These are phyloP conservation scores for Heliamphora exappendiculata DNA, from an alignment of 148 eudicot species.

Conservation along the genomic window DNA sequence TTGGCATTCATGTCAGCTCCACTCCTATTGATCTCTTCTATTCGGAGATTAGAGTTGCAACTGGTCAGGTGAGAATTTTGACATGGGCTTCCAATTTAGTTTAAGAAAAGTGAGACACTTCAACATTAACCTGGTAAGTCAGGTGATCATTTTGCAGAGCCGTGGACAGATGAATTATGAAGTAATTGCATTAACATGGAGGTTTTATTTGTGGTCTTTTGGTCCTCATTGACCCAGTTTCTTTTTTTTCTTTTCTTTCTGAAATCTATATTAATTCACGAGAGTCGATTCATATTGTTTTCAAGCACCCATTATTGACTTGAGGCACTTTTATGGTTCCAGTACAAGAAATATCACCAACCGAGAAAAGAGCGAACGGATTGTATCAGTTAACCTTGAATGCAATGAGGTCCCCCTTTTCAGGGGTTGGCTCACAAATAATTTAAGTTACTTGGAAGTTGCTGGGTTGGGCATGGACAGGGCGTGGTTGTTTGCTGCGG, in stretches of 20 bases:
- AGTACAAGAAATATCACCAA: conserved; percentile 57
- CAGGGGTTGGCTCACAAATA: no score
- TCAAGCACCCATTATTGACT: background rate
- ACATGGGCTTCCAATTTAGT: background rate
- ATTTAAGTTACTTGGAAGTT: no score
- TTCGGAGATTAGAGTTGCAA: conserved; percentile 48
- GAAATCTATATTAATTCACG: background rate
- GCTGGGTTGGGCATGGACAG: no score
- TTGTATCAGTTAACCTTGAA: conserved; percentile 24
- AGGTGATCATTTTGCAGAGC: background rate
- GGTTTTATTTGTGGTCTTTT: no score
- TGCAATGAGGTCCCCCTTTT: conserved; percentile 55
- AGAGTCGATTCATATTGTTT: background rate
- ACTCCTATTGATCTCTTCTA: conserved; percentile 36
- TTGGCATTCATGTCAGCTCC: conserved; percentile 60
- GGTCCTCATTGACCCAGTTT: no score
- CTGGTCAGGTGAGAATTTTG: conserved; percentile 45
- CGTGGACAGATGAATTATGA: no score
- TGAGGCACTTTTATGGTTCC: background rate
- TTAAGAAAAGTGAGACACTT: background rate
- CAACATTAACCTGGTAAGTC: background rate
- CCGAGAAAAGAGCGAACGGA: conserved; percentile 49
- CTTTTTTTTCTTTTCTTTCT: no score
- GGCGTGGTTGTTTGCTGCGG: no score
- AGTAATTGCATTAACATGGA: no score